Evolutionary conservation across 768 basidiomycete species (phyloP).

Genomic region (Suillus bovinus): DNA sequence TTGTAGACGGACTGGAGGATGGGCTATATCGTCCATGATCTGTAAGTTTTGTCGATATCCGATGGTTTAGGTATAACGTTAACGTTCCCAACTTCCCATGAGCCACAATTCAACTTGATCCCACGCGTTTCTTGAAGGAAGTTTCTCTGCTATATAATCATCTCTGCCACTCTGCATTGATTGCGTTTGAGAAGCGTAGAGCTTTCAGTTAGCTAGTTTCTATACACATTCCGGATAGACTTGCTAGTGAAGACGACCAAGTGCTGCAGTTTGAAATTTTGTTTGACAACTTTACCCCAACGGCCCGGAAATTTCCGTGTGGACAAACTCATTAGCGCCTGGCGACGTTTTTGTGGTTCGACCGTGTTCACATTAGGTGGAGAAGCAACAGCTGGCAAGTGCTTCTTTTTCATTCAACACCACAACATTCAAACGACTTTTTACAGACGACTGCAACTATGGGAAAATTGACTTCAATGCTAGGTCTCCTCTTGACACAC

Average conservation of each 20-base stretch:
- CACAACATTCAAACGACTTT: neutral
- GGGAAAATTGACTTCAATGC: constrained; percentile 55
- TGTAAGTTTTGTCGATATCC: no score
- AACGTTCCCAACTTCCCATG: no score
- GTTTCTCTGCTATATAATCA: neutral
- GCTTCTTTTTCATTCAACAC: neutral
- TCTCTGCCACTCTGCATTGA: neutral
- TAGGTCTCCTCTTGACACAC: constrained; percentile 71
- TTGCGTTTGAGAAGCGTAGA: neutral
- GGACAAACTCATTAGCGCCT: neutral
- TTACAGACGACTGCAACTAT: constrained; percentile 33
- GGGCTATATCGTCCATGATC: constrained; percentile 48
- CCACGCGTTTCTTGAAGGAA: neutral
- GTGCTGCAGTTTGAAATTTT: no score
- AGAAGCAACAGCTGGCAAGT: neutral
- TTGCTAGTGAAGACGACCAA: neutral
- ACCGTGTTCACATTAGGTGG: neutral
- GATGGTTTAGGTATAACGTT: no score
- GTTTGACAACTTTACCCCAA: neutral
- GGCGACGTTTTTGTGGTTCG: constrained; percentile 1
- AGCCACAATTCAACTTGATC: no score
- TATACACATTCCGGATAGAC: neutral
- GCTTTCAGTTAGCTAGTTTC: neutral
- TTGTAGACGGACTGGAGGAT: constrained; percentile 49
- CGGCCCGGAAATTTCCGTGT: neutral